phyloP scores from a whole-genome alignment of 768 basidiomycete genomes.

The Piloderma croceum region DNA sequence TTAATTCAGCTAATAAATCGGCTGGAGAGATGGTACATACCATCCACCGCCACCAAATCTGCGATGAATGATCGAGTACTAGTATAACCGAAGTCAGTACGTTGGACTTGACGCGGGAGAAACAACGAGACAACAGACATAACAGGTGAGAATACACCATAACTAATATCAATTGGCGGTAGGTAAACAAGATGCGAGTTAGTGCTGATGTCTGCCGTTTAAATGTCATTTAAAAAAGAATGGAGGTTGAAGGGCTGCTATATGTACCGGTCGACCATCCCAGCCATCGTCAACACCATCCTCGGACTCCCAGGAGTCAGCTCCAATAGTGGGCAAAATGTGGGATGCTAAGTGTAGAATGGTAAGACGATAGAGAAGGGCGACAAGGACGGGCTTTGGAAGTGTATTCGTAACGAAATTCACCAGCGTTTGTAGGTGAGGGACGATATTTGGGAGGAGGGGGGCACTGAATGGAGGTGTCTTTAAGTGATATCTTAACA shows the following conservation, averaged over 20 bases:
- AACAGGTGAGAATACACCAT: slow-evolving; percentile 85
- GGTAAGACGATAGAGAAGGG: slow-evolving; percentile 72
- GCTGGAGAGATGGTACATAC: too few relatives aligned
- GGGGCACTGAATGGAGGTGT: slow-evolving; percentile 49
- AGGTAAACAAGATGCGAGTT: slow-evolving; percentile 70
- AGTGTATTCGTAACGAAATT: slow-evolving; percentile 83
- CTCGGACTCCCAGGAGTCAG: slow-evolving; percentile 72
- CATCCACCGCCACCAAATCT: slow-evolving; percentile 92
- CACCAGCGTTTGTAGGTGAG: slow-evolving; percentile 71
- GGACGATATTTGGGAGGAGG: slow-evolving; percentile 70
- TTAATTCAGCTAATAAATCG: too few relatives aligned
- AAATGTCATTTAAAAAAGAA: slow-evolving; percentile 5
- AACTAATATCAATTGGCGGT: slow-evolving; percentile 79
- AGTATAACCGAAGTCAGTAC: slow-evolving; percentile 4
- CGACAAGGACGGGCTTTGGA: slow-evolving; percentile 77
- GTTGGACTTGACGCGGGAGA: background rate
- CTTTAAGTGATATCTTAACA: slow-evolving; percentile 8
- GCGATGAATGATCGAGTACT: slow-evolving; percentile 88
- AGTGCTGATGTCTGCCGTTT: slow-evolving; percentile 63
- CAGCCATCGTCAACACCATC: slow-evolving; percentile 58
- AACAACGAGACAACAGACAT: slow-evolving; percentile 43
- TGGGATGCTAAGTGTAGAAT: slow-evolving; percentile 78
- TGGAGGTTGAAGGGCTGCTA: slow-evolving; percentile 2
- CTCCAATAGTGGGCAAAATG: slow-evolving; percentile 80
- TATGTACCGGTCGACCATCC: slow-evolving; percentile 67